Base-by-base conservation (phyloP, 2,329 filamentous ascomycete genomes). In the Pseudocercospora macadamiae region DNA sequence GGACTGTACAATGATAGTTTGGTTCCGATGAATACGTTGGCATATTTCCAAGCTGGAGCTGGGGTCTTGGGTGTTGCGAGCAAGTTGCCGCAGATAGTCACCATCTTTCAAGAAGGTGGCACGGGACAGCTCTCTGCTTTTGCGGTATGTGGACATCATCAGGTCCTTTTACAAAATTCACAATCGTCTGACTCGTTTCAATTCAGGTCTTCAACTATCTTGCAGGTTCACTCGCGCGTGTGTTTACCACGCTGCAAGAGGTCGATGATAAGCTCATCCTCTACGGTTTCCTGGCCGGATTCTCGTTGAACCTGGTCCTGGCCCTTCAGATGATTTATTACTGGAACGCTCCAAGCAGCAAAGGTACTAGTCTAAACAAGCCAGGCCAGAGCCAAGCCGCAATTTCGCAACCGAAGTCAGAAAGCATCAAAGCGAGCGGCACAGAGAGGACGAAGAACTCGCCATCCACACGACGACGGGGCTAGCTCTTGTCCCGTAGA, bases 131-230 rank as follows among this genome's bases (percentile, higher is more conserved):
- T 99, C 74, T 97, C 92, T 73, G 93, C 95, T 52, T 97, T 97
- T 75, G 91, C 95, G 59, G 95, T 96, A 83, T 78, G 89, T 83
- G 3, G 52, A 14, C 7, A 14, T 28, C 21, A 32, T 34, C 21
- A 32, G 28, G 21, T 49, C 19, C 54, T 60, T 42, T 61, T 36
- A n/a, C 51, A 44, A 18, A 55, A 12, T 30, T 42, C 14, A n/a
- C n/a, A n/a, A n/a, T n/a, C n/a, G n/a, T n/a, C n/a, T n/a, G n/a
- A n/a, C n/a, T n/a, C n/a, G n/a, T n/a, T n/a, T n/a, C n/a, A n/a
- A n/a, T n/a, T n/a, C n/a, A 97, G 93, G 92, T 99, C 68, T 96
- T 99, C 84, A 97, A 97, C 82, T 99, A 96, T 78, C 90, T 99
- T 70, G 82, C 88, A 68, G 95, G 96, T 36, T 96, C 92, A 42